phyloP scores from a whole-genome alignment of 306 rosid genomes.

The Ochetophila trinervis region DNA sequence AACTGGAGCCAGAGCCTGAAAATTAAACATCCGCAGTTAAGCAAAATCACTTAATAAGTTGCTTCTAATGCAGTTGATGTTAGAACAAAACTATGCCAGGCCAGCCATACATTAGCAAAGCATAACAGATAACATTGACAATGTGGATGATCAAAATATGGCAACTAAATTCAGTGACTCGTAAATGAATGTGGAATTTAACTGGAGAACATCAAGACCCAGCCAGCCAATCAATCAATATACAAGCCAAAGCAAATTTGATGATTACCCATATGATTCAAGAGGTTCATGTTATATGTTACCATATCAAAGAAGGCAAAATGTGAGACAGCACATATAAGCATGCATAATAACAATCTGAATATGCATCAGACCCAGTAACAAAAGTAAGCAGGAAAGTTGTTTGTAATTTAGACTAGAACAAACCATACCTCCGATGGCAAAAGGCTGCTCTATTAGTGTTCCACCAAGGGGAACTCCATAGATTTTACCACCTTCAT shows the following conservation, averaged over 20 bases:
- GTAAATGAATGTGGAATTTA: background rate
- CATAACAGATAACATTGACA: background rate
- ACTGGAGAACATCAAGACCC: slow-evolving; percentile 3
- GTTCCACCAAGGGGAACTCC: slow-evolving; percentile 96
- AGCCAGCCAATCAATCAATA: background rate
- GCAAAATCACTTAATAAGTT: slow-evolving; percentile 4
- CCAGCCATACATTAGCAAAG: background rate
- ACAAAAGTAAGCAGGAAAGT: background rate
- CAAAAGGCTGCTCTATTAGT: slow-evolving; percentile 75
- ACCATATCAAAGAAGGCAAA: background rate
- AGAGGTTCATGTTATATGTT: background rate
- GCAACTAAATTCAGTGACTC: background rate
- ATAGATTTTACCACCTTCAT: slow-evolving; percentile 87
- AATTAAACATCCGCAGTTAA: slow-evolving; percentile 14
- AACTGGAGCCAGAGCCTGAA: slow-evolving; percentile 97
- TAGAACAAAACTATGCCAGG: background rate
- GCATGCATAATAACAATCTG: background rate
- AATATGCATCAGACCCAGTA: background rate
- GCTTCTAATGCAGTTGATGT: background rate
- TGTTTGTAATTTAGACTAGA: background rate
- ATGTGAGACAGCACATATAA: background rate
- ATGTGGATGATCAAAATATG: background rate
- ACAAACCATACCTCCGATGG: slow-evolving; percentile 73
- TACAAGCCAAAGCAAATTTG: background rate
- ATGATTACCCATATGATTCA: background rate